These are phyloP conservation scores for Periconia macrospinosa DNA, from an alignment of 2,329 filamentous ascomycete species.

Conservation along the genomic window DNA sequence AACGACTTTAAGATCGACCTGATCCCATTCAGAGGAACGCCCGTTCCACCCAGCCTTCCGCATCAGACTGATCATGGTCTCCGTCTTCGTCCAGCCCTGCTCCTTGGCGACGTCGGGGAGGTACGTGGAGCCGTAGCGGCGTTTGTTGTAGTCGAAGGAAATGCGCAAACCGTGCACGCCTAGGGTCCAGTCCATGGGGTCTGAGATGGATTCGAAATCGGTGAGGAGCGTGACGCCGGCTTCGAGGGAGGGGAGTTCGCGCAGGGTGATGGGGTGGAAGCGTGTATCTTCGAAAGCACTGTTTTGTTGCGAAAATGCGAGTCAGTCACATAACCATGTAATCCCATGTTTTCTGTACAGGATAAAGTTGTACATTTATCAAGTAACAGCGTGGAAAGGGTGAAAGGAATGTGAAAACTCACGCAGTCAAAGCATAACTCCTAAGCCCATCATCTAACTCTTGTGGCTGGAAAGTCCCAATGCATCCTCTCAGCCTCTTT, in stretches of 20 bases:
- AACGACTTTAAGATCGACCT: conserved; percentile 76
- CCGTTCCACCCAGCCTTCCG: conserved; percentile 92
- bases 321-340: background rate
- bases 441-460: conserved; percentile 72
- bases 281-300: conserved; percentile 67
- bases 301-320: background rate
- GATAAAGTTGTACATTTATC: background rate
- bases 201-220: conserved; percentile 74
- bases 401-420: conserved; percentile 29
- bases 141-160: conserved; percentile 73
- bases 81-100: conserved; percentile 93
- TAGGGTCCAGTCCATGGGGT: conserved; percentile 81
- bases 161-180: conserved; percentile 87
- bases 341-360: background rate
- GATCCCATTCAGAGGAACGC: conserved; percentile 66
- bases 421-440: conserved; percentile 81
- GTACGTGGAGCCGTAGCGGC: conserved; percentile 83
- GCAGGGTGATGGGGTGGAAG: conserved; percentile 58
- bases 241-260: conserved; percentile 43
- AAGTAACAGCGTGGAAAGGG: background rate
- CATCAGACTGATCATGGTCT: conserved; percentile 87
- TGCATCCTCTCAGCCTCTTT: conserved; percentile 83
- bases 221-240: conserved; percentile 75
- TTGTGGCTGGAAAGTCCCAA: conserved; percentile 86
- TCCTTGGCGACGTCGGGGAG: conserved; percentile 88